These are phyloP conservation scores for Calonectria ilicicola DNA, from an alignment of 2,329 filamentous ascomycete species.

Conservation along the genomic window DNA sequence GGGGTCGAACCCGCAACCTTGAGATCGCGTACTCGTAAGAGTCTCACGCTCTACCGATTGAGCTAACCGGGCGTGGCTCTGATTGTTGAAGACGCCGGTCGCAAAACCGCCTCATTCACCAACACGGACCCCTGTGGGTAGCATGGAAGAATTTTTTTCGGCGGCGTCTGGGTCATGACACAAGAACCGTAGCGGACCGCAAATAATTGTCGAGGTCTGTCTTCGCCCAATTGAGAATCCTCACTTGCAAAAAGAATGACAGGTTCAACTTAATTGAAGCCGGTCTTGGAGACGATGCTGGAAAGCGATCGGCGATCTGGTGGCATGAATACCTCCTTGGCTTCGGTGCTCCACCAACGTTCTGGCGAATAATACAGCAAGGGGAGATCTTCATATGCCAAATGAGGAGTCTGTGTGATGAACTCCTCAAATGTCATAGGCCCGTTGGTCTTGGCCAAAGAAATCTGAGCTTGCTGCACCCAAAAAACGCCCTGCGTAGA, in stretches of 20 bases:
- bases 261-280: not conserved
- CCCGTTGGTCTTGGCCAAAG: constrained; percentile 4
- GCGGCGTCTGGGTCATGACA: not conserved
- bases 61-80: constrained; percentile 43
- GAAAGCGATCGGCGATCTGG: constrained; percentile 38
- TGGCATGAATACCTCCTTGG: constrained; percentile 33
- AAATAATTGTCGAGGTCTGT: not conserved
- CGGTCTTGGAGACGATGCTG: constrained; percentile 29
- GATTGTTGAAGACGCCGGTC: not conserved
- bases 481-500: constrained; percentile 45
- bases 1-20: constrained; percentile 68
- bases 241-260: not conserved
- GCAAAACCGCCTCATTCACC: not conserved
- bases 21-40: constrained; percentile 63
- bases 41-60: constrained; percentile 73
- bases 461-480: constrained; percentile 40
- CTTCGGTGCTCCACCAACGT: constrained; percentile 43
- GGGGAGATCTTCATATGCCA: constrained; percentile 44
- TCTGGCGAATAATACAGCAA: constrained; percentile 44
- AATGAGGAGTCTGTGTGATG: constrained; percentile 24
- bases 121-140: not conserved
- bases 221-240: not conserved
- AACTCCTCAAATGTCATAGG: constrained; percentile 36
- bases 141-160: not conserved
- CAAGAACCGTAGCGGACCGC: too few species aligned